Base-by-base conservation (phyloP, 1,284 basidiomycete species). In the Xerocomus amazonicus region DNA sequence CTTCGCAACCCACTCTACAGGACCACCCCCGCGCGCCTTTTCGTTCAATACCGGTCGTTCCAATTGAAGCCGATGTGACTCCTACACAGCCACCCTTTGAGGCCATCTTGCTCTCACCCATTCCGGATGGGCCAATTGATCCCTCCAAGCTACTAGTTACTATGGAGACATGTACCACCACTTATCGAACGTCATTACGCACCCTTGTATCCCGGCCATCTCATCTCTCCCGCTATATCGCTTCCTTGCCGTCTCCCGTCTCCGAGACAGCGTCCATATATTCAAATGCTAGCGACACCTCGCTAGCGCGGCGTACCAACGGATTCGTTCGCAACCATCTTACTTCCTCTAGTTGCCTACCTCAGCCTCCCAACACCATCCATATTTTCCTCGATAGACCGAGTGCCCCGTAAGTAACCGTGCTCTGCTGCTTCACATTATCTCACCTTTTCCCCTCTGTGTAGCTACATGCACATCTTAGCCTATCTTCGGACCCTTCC, bases 351-450 rank as follows among this genome's bases (percentile, higher is more conserved):
- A 83, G 80, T 4, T 67, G 81, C 33, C 60, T 83, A 4, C 60
- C 78, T 1, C 72, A 71, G 40, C 62, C 73, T 5, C 70, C 78
- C 5, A 68, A 71, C 27, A 72, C 67, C 45, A 68, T 90, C 34
- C 84, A 88, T 56, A 60, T 90, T n/a, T 90, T 90, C 68, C 71
- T 91, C n/a, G 88, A 91, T 60, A 73, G 88, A 36, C 78, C 87
- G 1, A 88, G 87, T 59, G 72, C 80, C 37, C 84, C 88, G 85
- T 91, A 70, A 74, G 87, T 79, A 37, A 9, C 38, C 13, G 27
- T 14, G 9, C 12, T 28, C 35, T 17, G 16, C 14, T 38, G 8
- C 19, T 32, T 42, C 3, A 27, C 17, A 16, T 4, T 27, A 17
- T 50, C 37, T 53, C 19, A 42, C 51, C 13, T 28, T 33, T 19